Base-by-base conservation (phyloP, 1,139 yeast genomes). In the Yarrowia galli region DNA sequence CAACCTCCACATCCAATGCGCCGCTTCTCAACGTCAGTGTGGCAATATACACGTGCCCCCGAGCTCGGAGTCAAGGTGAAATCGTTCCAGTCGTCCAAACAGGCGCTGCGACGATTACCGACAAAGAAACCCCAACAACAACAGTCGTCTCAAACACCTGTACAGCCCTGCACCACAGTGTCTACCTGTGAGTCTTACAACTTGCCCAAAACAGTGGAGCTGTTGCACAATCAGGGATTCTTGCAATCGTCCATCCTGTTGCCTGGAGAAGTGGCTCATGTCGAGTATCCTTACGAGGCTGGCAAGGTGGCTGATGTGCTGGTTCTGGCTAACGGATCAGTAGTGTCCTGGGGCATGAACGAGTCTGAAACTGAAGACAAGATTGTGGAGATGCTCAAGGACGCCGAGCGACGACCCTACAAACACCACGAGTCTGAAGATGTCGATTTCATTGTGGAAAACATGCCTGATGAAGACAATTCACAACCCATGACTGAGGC, bases 321-420 rank as follows among this genome's bases (percentile, higher is more conserved):
- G 79, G 80, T 91, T 1, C 78, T 91, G 67, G 83, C 87, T 3
- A 87, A 88, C 71, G 97, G 97, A 1, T 85, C 95, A 0, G 78
- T 91, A 6, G 91, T 91, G 15, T 91, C 92, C 0, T 92, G 97
- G 97, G 92, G 91, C 15, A 79, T 90, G 72, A 69, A 72, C 5
- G 83, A 81, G 71, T 77, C 80, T 15, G 96, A 91, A 72, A 72
- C 78, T 0, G 76, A 77, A 13, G 81, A 83, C 22, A 77, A 82
- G 13, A 68, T 77, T 20, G 73, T 87, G 1, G 85, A 87, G 1
- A 72, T 84, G 66, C 77, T 89, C 23, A 75, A 76, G 42, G 71
- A 71, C 0, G 85, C 88, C 5, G 87, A 87, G 70, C 73, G 81
- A 0, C 79, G 85, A 6, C 79, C 84, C 6, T 87, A 87, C 73